A percentile compares a stretch with the other conserved stretches of the same genome.
These are phyloP conservation scores for Gaultheria prostrata DNA, from an alignment of 148 eudicot species.

Conservation along the genomic window DNA sequence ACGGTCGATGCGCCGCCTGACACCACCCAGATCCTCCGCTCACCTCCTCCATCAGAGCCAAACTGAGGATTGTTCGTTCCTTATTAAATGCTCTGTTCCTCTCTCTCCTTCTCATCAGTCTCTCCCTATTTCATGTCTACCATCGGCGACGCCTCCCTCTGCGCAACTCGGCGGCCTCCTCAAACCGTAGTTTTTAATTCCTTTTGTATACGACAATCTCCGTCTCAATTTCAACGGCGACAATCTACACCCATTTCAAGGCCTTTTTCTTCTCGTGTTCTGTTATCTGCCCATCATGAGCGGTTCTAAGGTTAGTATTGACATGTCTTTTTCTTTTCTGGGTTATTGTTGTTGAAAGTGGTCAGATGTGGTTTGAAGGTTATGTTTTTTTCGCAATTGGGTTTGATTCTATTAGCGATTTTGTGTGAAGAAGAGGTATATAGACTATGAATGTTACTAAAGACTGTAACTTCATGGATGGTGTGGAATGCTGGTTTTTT, in stretches of 20 bases:
- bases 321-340: not conserved
- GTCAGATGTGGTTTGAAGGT: not conserved
- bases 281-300: slow-evolving; percentile 24
- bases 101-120: slow-evolving; percentile 5
- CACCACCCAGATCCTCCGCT: slow-evolving; percentile 8
- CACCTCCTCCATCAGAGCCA: not conserved
- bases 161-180: slow-evolving; percentile 14
- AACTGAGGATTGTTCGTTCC: slow-evolving; percentile 13
- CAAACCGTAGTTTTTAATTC: slow-evolving; percentile 32
- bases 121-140: slow-evolving; percentile 23
- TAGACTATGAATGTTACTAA: not conserved
- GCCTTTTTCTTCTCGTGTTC: not conserved
- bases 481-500: not conserved
- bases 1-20: slow-evolving; percentile 16
- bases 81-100: slow-evolving; percentile 27
- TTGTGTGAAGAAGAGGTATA: not conserved
- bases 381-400: not conserved
- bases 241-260: not conserved
- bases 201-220: slow-evolving; percentile 25
- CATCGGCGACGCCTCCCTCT: slow-evolving; percentile 28
- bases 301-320: slow-evolving; percentile 27
- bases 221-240: slow-evolving; percentile 3
- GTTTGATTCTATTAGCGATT: not conserved
- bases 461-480: not conserved
- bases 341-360: not conserved